Conservation (phyloP, 108 stramenopile genomes). For the Cyclotella sp. region DNA sequence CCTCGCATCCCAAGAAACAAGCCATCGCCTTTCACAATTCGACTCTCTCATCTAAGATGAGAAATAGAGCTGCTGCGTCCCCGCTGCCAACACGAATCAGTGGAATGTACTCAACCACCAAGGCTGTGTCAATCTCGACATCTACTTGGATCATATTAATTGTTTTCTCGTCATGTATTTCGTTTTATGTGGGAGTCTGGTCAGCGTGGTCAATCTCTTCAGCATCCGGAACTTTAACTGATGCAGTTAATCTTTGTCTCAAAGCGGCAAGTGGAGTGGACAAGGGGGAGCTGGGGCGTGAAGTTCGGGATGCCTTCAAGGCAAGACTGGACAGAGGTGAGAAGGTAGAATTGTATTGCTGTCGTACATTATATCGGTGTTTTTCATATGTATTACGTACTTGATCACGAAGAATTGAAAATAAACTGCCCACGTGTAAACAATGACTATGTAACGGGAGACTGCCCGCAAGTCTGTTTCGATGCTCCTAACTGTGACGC, state of each 20-base stretch:
- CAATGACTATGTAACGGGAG: neutral
- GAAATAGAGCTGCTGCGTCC: neutral
- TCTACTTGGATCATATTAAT: constrained; percentile 14
- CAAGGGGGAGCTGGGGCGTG: constrained; percentile 8
- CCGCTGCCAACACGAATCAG: neutral
- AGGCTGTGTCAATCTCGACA: neutral
- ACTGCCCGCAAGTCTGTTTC: neutral
- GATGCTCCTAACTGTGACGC: constrained; percentile 5
- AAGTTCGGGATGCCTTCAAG: neutral
- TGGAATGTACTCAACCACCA: neutral
- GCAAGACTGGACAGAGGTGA: constrained; percentile 12
- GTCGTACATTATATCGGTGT: too few relatives aligned
- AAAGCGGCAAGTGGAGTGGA: neutral
- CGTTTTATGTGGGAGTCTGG: constrained; percentile 21
- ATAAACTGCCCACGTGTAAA: neutral
- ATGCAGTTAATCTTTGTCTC: neutral
- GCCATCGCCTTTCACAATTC: too few relatives aligned
- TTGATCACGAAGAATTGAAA: constrained; percentile 3
- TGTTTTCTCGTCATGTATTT: constrained; percentile 5
- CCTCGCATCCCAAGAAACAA: too few relatives aligned
- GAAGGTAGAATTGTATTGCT: too few relatives aligned
- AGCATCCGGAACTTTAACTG: neutral
- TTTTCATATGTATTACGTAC: neutral
- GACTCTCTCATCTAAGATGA: neutral
- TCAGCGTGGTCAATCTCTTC: constrained; percentile 1